A percentile compares a stretch with the other conserved stretches of the same genome.
phyloP scores from a whole-genome alignment of 1,284 basidiomycete species.

The Marasmius tenuissimus region DNA sequence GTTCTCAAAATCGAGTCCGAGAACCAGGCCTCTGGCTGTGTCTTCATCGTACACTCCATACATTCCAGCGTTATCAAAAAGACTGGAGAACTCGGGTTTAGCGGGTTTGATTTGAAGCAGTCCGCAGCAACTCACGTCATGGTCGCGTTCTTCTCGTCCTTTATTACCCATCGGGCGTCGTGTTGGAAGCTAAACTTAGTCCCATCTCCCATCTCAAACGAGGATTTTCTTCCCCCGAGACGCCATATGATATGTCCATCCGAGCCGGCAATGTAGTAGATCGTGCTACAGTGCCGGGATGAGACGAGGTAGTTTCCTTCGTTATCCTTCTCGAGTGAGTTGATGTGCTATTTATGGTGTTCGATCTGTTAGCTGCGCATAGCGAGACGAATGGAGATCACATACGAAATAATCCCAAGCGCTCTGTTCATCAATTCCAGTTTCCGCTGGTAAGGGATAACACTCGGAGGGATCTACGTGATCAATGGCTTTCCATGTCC shows the following conservation, averaged over 20 bases:
- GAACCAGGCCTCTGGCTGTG: slow-evolving; percentile 6
- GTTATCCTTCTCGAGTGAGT: slow-evolving; percentile 11
- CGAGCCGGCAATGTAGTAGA: slow-evolving; percentile 14
- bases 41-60: slow-evolving; percentile 2
- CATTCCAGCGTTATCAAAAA: slow-evolving; percentile 12
- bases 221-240: slow-evolving; percentile 14
- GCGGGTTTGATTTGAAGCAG: background rate
- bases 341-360: slow-evolving; percentile 13
- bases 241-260: slow-evolving; percentile 18
- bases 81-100: background rate
- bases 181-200: slow-evolving; percentile 18
- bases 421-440: background rate
- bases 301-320: slow-evolving; percentile 18
- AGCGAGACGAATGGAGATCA: background rate
- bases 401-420: slow-evolving; percentile 14
- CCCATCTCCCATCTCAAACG: slow-evolving; percentile 14
- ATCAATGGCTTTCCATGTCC: slow-evolving; percentile 12
- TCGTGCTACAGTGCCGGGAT: slow-evolving; percentile 12
- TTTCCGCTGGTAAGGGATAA: slow-evolving; percentile 1
- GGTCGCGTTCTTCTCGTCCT: slow-evolving; percentile 6
- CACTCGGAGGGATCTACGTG: slow-evolving; percentile 12
- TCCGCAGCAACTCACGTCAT: slow-evolving; percentile 10
- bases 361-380: background rate
- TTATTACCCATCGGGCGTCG: slow-evolving; percentile 15
- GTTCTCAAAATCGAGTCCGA: slow-evolving; percentile 4